Evolutionary conservation across 2,329 filamentous ascomycete species (phyloP), one percentile per base, ranked within the genome.

Genomic region (Botrytis sinoallii): DNA sequence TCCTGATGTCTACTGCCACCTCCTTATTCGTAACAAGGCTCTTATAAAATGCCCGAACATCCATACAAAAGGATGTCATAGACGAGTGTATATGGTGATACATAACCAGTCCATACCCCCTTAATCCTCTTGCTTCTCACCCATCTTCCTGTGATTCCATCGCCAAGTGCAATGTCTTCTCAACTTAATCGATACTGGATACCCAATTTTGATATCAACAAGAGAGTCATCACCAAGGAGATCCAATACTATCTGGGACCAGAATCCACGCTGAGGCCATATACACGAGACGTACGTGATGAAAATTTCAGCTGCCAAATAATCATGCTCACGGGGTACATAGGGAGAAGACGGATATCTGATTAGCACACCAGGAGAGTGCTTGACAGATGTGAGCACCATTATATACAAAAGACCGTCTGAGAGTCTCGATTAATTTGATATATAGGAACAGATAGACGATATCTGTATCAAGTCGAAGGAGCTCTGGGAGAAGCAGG

Each of bases 311-410:
- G 73, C 71, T 77, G 70, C 72, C 79, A 76, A 78, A 52, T 46
- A 22, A 64, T 42, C 65, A 71, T 75, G 65, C 74, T 77, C 73
- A 78, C 66, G 57, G 46, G 57, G 42, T 61, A 22, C 40, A 75
- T 57, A 89, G 88, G 88, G 88, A 77, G 87, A 89, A 81, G 88
- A 90, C 80, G 88, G 88, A 3, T 90, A 86, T 77, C 83, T 90
- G 74, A 89, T 90, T 78, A 86, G 85, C 44, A 89, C 87, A 3
- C 86, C 87, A 12, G 88, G 88, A 48, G 83, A 85, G 72, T 89
- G 87, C 79, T 80, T 90, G 77, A 88, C 87, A 77, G 88, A 90
- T 83, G 88, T 89, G 82, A 85, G 87, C 78, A 73, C 40, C 8
- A 60, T 63, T 59, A 9, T 52, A 29, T 29, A 38, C 38, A 60